Evolutionary conservation across 371 early-diverging fungal genomes (phyloP), one percentile per base, ranked within the genome.

Genomic region (Encephalitozoon intestinalis): DNA sequence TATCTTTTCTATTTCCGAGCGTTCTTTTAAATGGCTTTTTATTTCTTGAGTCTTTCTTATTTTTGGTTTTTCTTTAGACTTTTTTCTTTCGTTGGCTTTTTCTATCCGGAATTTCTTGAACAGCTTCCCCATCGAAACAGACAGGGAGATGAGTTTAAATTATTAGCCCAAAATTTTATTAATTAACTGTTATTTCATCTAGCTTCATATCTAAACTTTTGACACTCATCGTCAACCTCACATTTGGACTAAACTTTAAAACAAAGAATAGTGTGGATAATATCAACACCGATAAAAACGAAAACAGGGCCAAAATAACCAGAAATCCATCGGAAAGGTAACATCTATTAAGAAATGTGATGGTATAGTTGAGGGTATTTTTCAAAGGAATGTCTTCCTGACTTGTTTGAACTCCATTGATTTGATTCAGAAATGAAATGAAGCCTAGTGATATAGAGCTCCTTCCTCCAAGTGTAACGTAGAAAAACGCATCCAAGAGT

Each of bases 281-380:
- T 1, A 28, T 21, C 0, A 58, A 34, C 11, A 18, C 21, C 7
- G 37, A 28, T 1, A 58, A 21, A n/a, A 58, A 58, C 37, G 58
- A 58, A 21, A 58, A 58, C n/a, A 58, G n/a, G 11, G 37, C 34
- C 58, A 58, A 37, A 12, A 58, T 1, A 2, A 31, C 21, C 58
- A 58, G 21, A 15, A 37, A 58, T 3, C 58, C 21, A 5, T 58
- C 37, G n/a, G 58, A 58, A 34, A 58, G 58, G 18, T 58, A 58
- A 18, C 58, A 31, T 58, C 58, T 58, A n/a, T 58, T 58, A n/a
- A 58, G 58, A 58, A 58, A 58, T 58, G 58, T 58, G 5, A 58
- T 58, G 11, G 18, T 34, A 34, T 37, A 34, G 58, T 58, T 58
- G 34, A 58, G 30, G 21, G 28, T 15, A 15, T 37, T 28, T 34